phyloP scores from a whole-genome alignment of 306 rosid species.

The Dalbergia cultrata region DNA sequence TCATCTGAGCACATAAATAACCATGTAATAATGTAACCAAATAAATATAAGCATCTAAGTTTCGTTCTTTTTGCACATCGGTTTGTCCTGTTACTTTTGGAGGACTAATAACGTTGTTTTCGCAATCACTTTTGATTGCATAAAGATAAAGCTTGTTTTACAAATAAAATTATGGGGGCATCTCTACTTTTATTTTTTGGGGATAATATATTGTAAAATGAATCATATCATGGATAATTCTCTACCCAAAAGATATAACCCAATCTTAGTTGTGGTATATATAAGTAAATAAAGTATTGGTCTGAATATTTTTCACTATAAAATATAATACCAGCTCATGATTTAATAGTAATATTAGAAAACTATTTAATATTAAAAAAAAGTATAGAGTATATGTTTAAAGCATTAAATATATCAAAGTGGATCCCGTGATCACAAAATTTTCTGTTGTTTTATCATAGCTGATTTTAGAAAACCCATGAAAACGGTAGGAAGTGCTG shows the following conservation, averaged over 20 bases:
- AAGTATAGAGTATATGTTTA: neutral
- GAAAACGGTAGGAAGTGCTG: neutral
- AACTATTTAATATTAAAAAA: neutral
- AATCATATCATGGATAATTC: neutral
- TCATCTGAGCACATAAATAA: neutral
- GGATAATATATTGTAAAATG: neutral
- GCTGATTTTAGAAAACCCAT: neutral
- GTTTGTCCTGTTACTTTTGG: neutral
- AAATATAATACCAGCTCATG: no score
- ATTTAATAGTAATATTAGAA: neutral
- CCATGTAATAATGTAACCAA: no score
- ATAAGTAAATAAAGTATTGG: no score
- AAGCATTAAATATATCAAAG: neutral
- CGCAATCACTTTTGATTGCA: neutral
- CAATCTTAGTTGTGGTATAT: neutral
- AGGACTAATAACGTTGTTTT: neutral
- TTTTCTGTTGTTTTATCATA: neutral
- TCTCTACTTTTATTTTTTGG: neutral
- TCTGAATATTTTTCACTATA: no score
- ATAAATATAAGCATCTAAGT: neutral
- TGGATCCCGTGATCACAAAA: neutral
- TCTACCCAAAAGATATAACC: neutral
- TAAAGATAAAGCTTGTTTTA: neutral
- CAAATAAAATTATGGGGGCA: neutral
- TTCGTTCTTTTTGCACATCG: neutral